phyloP scores from a whole-genome alignment of 192 early-diverging fungal genomes.

The Backusella luteola region DNA sequence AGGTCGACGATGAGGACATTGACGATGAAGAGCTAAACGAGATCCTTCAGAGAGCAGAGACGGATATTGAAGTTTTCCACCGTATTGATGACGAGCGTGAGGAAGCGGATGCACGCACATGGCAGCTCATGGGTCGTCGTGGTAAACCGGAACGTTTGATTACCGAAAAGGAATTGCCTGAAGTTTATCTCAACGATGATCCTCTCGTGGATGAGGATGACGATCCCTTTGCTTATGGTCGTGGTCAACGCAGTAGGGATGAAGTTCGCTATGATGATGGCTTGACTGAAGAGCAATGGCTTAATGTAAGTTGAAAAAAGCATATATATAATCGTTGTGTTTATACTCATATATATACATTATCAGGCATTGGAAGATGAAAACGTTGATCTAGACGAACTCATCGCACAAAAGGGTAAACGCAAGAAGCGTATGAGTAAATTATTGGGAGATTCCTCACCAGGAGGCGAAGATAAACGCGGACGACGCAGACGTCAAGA shows the following conservation, averaged over 20 bases:
- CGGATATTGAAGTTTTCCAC: constrained; percentile 74
- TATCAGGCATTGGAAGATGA: constrained; percentile 56
- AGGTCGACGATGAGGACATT: constrained; percentile 68
- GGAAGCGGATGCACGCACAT: constrained; percentile 46
- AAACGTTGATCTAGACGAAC: constrained; percentile 13
- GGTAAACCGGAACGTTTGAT: constrained; percentile 79
- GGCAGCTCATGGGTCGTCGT: constrained; percentile 53
- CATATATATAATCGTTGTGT: too few species aligned
- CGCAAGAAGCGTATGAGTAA: constrained; percentile 20
- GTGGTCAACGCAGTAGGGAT: constrained; percentile 71
- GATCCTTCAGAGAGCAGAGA: constrained; percentile 84
- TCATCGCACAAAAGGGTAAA: constrained; percentile 31
- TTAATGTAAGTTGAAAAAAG: constrained; percentile 47
- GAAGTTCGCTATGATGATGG: constrained; percentile 89
- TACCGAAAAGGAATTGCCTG: constrained; percentile 83
- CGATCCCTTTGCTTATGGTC: constrained; percentile 60
- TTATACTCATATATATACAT: not conserved
- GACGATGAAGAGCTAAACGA: constrained; percentile 92
- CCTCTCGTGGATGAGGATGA: constrained; percentile 40
- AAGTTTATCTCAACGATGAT: constrained; percentile 69
- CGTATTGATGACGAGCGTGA: constrained; percentile 74
- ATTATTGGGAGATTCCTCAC: not conserved
- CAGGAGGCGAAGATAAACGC: not conserved
- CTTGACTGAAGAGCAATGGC: constrained; percentile 91
- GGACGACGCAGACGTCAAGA: constrained; percentile 2